A percentile compares a stretch with the other conserved stretches of the same genome.
Conservation (phyloP, 345 rosid genomes). For the Lenwebbia sp. region DNA sequence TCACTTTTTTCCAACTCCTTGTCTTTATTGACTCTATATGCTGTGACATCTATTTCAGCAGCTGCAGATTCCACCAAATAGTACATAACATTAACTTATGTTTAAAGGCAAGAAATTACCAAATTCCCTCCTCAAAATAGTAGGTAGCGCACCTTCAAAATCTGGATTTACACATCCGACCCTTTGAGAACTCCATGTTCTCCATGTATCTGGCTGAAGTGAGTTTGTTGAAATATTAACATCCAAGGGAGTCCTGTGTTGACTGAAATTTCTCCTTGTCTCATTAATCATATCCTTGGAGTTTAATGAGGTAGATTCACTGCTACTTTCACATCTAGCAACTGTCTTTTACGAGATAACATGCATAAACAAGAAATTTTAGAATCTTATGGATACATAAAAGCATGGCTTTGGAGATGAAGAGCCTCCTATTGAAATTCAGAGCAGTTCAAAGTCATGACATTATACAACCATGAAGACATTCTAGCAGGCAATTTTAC, state of each 20-base stretch:
- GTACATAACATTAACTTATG: background rate
- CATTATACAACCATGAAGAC: background rate
- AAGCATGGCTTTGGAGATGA: background rate
- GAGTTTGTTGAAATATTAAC: constrained; percentile 17
- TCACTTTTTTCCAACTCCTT: constrained; percentile 9
- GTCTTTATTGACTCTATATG: background rate
- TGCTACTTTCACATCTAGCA: constrained; percentile 25
- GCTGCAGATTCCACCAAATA: constrained; percentile 20
- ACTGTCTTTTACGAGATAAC: constrained; percentile 55
- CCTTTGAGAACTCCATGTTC: constrained; percentile 63
- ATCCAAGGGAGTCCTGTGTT: constrained; percentile 13
- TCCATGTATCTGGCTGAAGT: constrained; percentile 46
- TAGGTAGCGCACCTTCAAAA: constrained; percentile 51
- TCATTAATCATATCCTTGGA: constrained; percentile 6
- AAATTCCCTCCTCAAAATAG: background rate
- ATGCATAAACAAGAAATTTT: constrained; percentile 14
- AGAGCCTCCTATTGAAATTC: background rate
- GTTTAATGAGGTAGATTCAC: constrained; percentile 7
- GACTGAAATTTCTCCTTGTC: constrained; percentile 8
- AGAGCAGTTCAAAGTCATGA: background rate
- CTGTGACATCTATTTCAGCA: constrained; percentile 29
- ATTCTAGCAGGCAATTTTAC: background rate
- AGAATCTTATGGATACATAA: background rate
- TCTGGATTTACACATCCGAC: constrained; percentile 41
- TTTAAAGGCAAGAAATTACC: background rate